Conservation (phyloP, 345 rosid genomes). For the Noccaea bulbosa region DNA sequence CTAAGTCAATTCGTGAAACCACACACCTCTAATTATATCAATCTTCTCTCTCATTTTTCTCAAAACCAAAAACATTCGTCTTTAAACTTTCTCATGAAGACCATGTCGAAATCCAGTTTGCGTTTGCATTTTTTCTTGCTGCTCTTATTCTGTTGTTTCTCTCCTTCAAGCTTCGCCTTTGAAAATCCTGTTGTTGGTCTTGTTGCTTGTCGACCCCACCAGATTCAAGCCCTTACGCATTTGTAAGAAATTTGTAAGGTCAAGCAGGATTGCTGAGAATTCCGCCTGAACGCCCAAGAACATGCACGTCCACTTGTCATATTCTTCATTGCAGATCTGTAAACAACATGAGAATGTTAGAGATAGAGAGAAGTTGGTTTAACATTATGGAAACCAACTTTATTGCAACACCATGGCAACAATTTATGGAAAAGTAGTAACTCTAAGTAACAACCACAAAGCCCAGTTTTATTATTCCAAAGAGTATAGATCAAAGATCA, state of each 20-base stretch:
- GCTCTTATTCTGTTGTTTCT: not conserved
- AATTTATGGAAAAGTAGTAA: not conserved
- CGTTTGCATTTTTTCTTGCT: not conserved
- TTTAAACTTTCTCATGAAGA: not conserved
- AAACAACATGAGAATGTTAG: conserved; percentile 23
- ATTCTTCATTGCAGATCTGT: conserved; percentile 91
- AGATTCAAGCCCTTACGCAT: not conserved
- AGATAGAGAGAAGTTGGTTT: not conserved
- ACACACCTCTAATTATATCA: not conserved
- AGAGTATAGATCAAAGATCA: not conserved
- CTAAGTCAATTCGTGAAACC: not conserved
- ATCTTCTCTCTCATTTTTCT: not conserved
- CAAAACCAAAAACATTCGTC: too few relatives aligned
- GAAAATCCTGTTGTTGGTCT: not conserved
- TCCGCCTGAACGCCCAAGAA: conserved; percentile 87
- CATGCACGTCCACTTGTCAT: conserved; percentile 71
- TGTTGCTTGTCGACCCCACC: conserved; percentile 8
- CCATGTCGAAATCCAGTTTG: not conserved
- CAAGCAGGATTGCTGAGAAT: conserved; percentile 74
- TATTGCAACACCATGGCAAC: too few relatives aligned
- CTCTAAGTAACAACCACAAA: conserved; percentile 22
- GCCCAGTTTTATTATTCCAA: not conserved
- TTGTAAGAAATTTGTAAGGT: too few relatives aligned
- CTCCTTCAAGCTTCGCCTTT: conserved; percentile 1
- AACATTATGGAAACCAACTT: too few relatives aligned